A percentile compares a stretch with the other conserved stretches of the same genome.
These are phyloP conservation scores for Holtermannia corniformis DNA, from an alignment of 768 basidiomycete species.

Conservation along the genomic window DNA sequence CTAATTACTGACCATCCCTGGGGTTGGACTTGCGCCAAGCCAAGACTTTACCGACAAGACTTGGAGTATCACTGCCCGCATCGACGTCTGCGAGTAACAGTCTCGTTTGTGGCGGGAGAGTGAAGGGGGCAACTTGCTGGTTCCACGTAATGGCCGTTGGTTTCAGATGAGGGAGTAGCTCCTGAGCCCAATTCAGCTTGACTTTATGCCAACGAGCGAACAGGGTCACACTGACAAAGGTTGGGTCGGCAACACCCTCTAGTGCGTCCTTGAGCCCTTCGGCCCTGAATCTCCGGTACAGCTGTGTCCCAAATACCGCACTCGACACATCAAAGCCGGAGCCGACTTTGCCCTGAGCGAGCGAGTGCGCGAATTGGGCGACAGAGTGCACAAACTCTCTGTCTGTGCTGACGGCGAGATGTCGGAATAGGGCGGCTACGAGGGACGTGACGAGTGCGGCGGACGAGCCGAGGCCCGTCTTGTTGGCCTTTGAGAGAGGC, in stretches of 20 bases:
- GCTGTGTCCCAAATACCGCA: constrained; percentile 87
- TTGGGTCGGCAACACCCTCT: background rate
- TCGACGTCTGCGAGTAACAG: constrained; percentile 92
- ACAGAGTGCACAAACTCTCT: constrained; percentile 67
- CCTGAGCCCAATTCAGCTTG: background rate
- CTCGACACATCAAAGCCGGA: constrained; percentile 94
- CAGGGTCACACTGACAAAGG: background rate
- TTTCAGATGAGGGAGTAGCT: constrained; percentile 6
- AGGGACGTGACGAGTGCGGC: constrained; percentile 95
- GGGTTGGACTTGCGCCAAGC: constrained; percentile 69
- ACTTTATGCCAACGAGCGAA: no score
- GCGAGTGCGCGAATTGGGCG: constrained; percentile 87
- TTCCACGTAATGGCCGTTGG: constrained; percentile 54
- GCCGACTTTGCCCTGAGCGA: constrained; percentile 96
- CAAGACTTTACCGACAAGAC: constrained; percentile 80
- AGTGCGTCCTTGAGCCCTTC: background rate
- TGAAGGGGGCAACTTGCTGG: constrained; percentile 57
- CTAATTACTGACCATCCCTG: constrained; percentile 45
- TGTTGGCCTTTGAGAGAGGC: constrained; percentile 72
- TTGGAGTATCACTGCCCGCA: constrained; percentile 91
- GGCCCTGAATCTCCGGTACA: constrained; percentile 67
- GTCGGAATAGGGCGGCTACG: constrained; percentile 71
- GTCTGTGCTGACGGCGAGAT: constrained; percentile 51
- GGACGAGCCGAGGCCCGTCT: constrained; percentile 94
- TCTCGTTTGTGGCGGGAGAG: constrained; percentile 70